These are phyloP conservation scores for Xylaria digitata DNA, from an alignment of 2,329 filamentous ascomycete genomes.

Conservation along the genomic window DNA sequence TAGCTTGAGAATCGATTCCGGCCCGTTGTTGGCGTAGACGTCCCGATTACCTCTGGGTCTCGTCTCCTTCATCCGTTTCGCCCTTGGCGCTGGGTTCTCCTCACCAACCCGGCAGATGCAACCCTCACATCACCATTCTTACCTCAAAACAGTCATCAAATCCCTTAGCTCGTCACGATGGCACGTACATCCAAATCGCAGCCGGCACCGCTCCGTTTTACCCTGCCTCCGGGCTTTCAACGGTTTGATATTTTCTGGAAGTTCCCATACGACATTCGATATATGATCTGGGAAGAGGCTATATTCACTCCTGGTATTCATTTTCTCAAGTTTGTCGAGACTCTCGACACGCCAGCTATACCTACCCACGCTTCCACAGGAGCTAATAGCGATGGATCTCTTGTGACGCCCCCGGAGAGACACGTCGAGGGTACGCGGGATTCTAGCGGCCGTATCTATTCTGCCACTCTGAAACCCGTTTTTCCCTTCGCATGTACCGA, in stretches of 20 bases:
- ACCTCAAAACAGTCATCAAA: neutral
- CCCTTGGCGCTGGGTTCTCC: neutral
- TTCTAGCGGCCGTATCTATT: conserved; percentile 17
- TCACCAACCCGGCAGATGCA: conserved; percentile 3
- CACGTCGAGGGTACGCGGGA: neutral
- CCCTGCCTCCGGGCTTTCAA: conserved; percentile 41
- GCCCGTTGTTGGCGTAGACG: neutral
- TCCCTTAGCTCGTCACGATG: conserved; percentile 24
- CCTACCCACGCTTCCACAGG: conserved; percentile 3
- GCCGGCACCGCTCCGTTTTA: conserved; percentile 38
- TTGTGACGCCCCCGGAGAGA: neutral
- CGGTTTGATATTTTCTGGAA: conserved; percentile 44
- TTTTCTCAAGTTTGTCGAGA: conserved; percentile 47
- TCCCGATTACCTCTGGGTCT: neutral
- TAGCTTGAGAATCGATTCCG: neutral
- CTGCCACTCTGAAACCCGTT: conserved; percentile 41
- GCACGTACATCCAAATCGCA: conserved; percentile 3
- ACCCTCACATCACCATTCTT: neutral
- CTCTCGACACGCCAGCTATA: conserved; percentile 11
- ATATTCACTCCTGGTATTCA: conserved; percentile 49
- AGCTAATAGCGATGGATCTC: conserved; percentile 14
- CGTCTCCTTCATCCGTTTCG: neutral
- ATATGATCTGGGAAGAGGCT: conserved; percentile 46
- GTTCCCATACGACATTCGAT: conserved; percentile 48
- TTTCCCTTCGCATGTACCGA: conserved; percentile 44